Percentiles rank a stretch among this genome's conserved stretches.
Evolutionary conservation across 2,329 filamentous ascomycete species (phyloP).

Genomic region (Beauveria rudraprayagi): DNA sequence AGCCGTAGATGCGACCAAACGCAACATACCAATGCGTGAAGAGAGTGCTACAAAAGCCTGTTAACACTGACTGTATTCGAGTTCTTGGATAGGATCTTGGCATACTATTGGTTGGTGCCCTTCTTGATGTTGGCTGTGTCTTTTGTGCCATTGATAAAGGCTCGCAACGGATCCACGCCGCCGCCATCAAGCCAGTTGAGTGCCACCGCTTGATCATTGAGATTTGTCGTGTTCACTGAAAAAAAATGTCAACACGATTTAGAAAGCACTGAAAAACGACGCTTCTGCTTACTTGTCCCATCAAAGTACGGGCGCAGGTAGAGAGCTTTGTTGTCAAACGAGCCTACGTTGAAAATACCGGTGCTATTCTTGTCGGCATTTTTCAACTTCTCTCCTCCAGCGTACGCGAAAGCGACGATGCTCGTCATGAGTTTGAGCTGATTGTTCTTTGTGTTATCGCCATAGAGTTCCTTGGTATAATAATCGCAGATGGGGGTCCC

Average conservation of each 20-base stretch:
- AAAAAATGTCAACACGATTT: not conserved
- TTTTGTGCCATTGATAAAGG: conserved; percentile 19
- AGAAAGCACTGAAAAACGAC: too few species aligned
- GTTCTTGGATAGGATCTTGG: not conserved
- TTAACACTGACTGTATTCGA: not conserved
- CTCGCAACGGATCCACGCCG: conserved; percentile 17
- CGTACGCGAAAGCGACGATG: conserved; percentile 24
- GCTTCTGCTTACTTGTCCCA: conserved; percentile 18
- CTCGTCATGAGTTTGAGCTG: conserved; percentile 22
- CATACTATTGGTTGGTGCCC: conserved; percentile 22
- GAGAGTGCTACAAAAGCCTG: conserved; percentile 12
- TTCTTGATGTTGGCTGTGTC: conserved; percentile 16
- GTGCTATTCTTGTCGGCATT: conserved; percentile 13
- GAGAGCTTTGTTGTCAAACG: conserved; percentile 16
- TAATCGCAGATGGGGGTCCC: conserved; percentile 22
- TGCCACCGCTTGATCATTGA: conserved; percentile 19
- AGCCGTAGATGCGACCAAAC: conserved; percentile 22
- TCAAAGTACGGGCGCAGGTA: conserved; percentile 24
- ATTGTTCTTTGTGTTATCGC: conserved; percentile 18
- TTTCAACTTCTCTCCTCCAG: conserved; percentile 14
- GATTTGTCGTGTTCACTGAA: conserved; percentile 19
- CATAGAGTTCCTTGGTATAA: conserved; percentile 20
- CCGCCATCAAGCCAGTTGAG: conserved; percentile 26
- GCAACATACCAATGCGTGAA: conserved; percentile 23
- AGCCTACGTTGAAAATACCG: conserved; percentile 23